Conservation (phyloP, 306 rosid species). For the Prunus padus region DNA sequence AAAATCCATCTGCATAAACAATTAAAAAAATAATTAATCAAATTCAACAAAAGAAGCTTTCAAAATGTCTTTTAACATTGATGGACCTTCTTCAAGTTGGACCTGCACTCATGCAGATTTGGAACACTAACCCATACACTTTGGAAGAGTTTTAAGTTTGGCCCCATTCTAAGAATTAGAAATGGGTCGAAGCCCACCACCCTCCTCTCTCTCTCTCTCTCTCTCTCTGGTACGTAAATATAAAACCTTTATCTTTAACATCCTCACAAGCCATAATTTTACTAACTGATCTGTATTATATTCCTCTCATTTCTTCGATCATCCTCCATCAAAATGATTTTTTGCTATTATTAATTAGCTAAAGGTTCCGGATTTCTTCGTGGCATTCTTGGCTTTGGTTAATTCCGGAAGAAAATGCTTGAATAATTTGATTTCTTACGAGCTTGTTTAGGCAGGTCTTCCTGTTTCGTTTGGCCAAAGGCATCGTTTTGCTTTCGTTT, state of each 20-base stretch:
- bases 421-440: neutral
- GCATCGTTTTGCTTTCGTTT: too few relatives aligned
- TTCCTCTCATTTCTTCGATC: neutral
- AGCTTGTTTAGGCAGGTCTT: neutral
- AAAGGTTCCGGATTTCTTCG: neutral
- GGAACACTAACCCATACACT: too few relatives aligned
- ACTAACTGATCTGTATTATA: neutral
- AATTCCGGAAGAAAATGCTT: neutral
- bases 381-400: neutral
- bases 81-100: too few relatives aligned
- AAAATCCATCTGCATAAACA: too few relatives aligned
- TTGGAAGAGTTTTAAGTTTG: too few relatives aligned
- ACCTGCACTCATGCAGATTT: too few relatives aligned
- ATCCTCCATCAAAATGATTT: neutral
- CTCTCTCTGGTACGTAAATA: slow-evolving; percentile 2
- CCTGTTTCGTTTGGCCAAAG: neutral
- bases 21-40: too few relatives aligned
- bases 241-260: neutral
- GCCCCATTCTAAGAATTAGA: too few relatives aligned
- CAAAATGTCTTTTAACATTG: too few relatives aligned
- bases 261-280: neutral
- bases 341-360: neutral
- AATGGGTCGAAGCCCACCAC: too few relatives aligned
- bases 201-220: neutral
- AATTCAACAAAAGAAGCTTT: too few relatives aligned